Evolutionary conservation across 805 yeast species (phyloP).

Genomic region (Brettanomyces custersianus): DNA sequence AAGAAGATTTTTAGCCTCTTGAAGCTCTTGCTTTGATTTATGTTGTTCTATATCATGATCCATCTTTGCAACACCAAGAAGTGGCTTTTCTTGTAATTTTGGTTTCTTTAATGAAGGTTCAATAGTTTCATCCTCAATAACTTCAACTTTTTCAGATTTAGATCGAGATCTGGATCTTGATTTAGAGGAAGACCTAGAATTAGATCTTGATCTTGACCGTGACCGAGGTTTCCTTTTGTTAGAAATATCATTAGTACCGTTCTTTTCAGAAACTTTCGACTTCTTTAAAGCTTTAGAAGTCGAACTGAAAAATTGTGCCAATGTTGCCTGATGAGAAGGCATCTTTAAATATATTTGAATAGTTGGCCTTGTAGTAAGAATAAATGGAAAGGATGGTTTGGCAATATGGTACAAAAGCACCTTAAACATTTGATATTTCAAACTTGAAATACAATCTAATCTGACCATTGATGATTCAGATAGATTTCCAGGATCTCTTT

Average conservation of each 20-base stretch:
- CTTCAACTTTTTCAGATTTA: no score
- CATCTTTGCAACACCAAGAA: background rate
- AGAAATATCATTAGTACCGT: background rate
- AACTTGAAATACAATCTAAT: no score
- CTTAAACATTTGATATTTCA: no score
- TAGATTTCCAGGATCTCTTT: no score
- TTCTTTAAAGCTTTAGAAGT: no score
- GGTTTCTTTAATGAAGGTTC: background rate
- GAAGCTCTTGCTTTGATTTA: constrained; percentile 12
- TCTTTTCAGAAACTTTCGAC: no score
- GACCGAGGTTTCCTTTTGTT: background rate
- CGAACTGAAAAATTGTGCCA: constrained; percentile 1
- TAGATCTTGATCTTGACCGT: background rate
- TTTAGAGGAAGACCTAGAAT: constrained; percentile 2
- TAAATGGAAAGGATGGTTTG: no score
- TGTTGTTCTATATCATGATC: constrained; percentile 12
- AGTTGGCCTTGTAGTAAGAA: no score
- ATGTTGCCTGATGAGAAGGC: constrained; percentile 5
- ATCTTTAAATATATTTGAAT: background rate
- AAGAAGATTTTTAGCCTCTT: constrained; percentile 15
- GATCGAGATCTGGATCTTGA: constrained; percentile 1
- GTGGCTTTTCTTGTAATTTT: constrained; percentile 1
- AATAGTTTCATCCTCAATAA: no score
- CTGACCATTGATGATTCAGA: no score
- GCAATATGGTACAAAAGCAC: no score